phyloP scores from a whole-genome alignment of 192 early-diverging fungal species.

The Coemansia sp. region DNA sequence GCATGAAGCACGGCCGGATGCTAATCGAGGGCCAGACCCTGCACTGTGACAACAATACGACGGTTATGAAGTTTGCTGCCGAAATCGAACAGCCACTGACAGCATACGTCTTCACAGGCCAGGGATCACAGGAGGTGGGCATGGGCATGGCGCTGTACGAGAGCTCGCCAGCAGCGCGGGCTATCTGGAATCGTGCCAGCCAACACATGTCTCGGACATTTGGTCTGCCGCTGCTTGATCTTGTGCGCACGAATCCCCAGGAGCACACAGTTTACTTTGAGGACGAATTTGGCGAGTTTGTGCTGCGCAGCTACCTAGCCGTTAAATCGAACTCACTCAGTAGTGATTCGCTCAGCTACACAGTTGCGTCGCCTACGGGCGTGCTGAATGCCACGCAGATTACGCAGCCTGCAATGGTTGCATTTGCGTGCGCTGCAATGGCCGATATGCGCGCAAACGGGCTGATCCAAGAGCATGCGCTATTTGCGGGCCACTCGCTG shows the following conservation, averaged over 20 bases:
- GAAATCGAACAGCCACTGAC: conserved; percentile 88
- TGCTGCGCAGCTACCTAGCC: conserved; percentile 74
- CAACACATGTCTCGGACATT: conserved; percentile 76
- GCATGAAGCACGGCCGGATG: conserved; percentile 93
- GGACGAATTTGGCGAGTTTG: conserved; percentile 61
- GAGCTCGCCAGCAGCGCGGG: conserved; percentile 71
- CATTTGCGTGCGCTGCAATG: conserved; percentile 86
- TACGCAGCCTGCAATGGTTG: conserved; percentile 81
- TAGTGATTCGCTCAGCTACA: conserved; percentile 5
- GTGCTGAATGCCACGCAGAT: conserved; percentile 92
- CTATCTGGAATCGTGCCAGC: conserved; percentile 91
- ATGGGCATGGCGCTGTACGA: conserved; percentile 97
- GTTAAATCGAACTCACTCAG: conserved; percentile 57
- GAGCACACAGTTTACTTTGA: conserved; percentile 24
- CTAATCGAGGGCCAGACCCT: conserved; percentile 82
- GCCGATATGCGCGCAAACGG: conserved; percentile 86
- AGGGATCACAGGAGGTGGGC: conserved; percentile 89
- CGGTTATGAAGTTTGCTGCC: conserved; percentile 69
- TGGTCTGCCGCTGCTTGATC: conserved; percentile 84
- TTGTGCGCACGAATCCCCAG: conserved; percentile 81
- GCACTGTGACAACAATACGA: conserved; percentile 64
- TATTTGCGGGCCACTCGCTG: conserved; percentile 92
- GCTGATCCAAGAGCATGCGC: conserved; percentile 70
- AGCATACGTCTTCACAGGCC: conserved; percentile 95
- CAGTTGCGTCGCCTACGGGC: conserved; percentile 65